phyloP scores from a whole-genome alignment of 2,329 filamentous ascomycete genomes.

The Paraconiothyrium brasiliense region DNA sequence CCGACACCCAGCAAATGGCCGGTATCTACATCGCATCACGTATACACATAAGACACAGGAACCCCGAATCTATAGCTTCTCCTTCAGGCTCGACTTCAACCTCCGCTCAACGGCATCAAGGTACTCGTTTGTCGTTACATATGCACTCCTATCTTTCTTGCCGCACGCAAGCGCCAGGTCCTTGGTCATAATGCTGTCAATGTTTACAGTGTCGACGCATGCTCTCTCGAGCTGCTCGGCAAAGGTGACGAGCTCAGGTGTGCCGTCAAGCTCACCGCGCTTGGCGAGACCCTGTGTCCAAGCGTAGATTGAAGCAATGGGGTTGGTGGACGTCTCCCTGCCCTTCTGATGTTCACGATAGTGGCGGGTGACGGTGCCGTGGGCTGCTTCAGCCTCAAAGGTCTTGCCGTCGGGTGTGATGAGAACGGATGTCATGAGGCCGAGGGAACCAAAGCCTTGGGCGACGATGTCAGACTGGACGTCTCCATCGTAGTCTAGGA shows the following conservation, averaged over 20 bases:
- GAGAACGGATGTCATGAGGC: constrained; percentile 97
- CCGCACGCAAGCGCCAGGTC: constrained; percentile 95
- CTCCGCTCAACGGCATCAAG: constrained; percentile 90
- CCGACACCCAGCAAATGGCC: background rate
- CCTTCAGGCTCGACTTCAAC: constrained; percentile 80
- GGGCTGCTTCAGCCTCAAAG: constrained; percentile 96
- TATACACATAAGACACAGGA: constrained; percentile 7
- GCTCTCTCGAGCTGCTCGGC: constrained; percentile 92
- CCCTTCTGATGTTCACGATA: constrained; percentile 99
- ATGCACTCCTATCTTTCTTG: constrained; percentile 82
- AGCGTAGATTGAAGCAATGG: constrained; percentile 98
- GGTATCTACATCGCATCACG: constrained; percentile 7
- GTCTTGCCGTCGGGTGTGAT: constrained; percentile 97
- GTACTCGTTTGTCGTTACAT: constrained; percentile 91
- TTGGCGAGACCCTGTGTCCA: constrained; percentile 96
- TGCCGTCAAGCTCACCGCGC: constrained; percentile 90
- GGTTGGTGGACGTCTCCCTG: constrained; percentile 96
- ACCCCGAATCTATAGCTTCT: constrained; percentile 69
- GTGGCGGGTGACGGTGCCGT: constrained; percentile 97
- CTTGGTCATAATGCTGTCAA: constrained; percentile 98
- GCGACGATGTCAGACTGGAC: constrained; percentile 98
- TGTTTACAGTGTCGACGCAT: constrained; percentile 91
- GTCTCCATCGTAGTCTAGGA: constrained; percentile 93
- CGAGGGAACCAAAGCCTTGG: constrained; percentile 96
- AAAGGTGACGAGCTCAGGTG: constrained; percentile 90